These are phyloP conservation scores for Globisporangium yorkense DNA, from an alignment of 352 stramenopile genomes.

Conservation along the genomic window DNA sequence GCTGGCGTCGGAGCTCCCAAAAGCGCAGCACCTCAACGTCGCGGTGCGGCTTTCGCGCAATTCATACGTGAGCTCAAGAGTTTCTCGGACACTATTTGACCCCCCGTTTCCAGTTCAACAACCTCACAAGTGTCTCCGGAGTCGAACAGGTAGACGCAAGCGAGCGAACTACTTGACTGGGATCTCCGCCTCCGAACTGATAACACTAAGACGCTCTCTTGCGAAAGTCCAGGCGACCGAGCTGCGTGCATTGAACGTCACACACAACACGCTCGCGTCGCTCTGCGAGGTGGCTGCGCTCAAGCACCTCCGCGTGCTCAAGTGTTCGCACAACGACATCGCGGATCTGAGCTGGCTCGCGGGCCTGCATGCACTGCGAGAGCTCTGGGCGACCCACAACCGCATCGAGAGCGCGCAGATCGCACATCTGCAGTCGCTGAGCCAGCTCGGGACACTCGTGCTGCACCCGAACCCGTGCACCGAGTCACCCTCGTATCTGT, in stretches of 20 bases:
- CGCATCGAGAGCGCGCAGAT: conserved; percentile 42
- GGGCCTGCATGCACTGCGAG: conserved; percentile 23
- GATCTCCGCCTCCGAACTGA: background rate
- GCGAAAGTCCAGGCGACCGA: conserved; percentile 19
- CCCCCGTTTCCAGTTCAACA: conserved; percentile 51
- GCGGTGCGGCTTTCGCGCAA: conserved; percentile 7
- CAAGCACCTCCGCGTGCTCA: conserved; percentile 35
- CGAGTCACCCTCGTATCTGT: conserved; percentile 40
- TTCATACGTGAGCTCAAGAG: background rate
- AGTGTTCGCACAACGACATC: conserved; percentile 55
- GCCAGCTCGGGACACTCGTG: conserved; percentile 39
- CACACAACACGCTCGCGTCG: conserved; percentile 47
- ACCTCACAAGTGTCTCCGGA: conserved; percentile 26
- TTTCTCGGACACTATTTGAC: background rate
- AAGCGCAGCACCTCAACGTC: conserved; percentile 53
- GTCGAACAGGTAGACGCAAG: conserved; percentile 31
- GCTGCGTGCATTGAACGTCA: conserved; percentile 56
- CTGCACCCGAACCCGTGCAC: conserved; percentile 73
- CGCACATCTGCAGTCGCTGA: conserved; percentile 33
- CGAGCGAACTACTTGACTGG: background rate
- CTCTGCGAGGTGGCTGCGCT: conserved; percentile 37
- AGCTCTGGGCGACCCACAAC: conserved; percentile 64
- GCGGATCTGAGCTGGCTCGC: conserved; percentile 37
- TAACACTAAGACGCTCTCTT: background rate
- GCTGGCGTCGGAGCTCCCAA: conserved; percentile 14